These are phyloP conservation scores for Euphorbia tirucalli DNA, from an alignment of 345 rosid species.

Conservation along the genomic window DNA sequence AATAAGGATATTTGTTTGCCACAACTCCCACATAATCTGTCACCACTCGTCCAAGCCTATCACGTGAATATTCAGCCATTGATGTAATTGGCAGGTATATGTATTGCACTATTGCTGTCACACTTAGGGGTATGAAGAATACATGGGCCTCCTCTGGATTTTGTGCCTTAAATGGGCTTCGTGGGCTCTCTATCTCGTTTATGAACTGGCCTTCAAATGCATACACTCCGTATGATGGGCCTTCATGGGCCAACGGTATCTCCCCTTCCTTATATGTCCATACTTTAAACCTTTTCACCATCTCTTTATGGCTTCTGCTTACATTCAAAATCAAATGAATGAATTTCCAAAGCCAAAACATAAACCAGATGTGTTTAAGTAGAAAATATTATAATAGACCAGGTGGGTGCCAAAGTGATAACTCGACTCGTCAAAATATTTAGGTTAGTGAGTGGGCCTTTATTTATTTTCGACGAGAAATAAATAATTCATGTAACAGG, in stretches of 20 bases:
- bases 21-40: constrained; percentile 40
- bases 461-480: too few species aligned
- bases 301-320: constrained; percentile 50
- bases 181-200: constrained; percentile 38
- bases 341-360: not conserved
- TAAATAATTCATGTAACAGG: too few species aligned
- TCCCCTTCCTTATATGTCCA: constrained; percentile 57
- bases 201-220: constrained; percentile 55
- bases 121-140: constrained; percentile 49
- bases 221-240: constrained; percentile 26
- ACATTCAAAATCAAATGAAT: not conserved
- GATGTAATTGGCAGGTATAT: constrained; percentile 32
- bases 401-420: too few species aligned
- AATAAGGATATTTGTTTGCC: constrained; percentile 48
- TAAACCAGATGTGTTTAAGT: too few species aligned
- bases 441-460: too few species aligned
- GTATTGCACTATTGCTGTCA: constrained; percentile 24
- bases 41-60: constrained; percentile 16
- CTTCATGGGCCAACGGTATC: constrained; percentile 37
- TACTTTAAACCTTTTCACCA: constrained; percentile 52
- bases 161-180: constrained; percentile 36
- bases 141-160: constrained; percentile 44
- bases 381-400: too few species aligned
- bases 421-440: too few species aligned
- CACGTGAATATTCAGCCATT: constrained; percentile 24